phyloP scores from a whole-genome alignment of 2,329 filamentous ascomycete genomes.

The Macroventuria anomochaeta region DNA sequence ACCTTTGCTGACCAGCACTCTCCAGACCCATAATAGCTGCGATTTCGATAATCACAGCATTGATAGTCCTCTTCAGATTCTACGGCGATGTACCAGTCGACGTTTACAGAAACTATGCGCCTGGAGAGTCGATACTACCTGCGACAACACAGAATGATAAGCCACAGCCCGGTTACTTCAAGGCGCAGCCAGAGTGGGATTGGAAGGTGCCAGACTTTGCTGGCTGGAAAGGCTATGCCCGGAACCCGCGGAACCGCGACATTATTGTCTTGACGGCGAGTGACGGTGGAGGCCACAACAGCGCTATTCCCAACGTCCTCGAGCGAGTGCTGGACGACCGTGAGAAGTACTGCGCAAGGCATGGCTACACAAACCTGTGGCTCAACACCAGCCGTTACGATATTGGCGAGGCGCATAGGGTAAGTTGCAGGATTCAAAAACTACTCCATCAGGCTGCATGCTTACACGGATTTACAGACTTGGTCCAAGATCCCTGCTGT shows the following conservation, averaged over 20 bases:
- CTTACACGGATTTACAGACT: slow-evolving; percentile 25
- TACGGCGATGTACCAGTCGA: slow-evolving; percentile 35
- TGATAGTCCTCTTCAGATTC: slow-evolving; percentile 34
- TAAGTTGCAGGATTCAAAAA: slow-evolving; percentile 20
- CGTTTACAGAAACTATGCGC: slow-evolving; percentile 36
- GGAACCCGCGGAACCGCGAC: slow-evolving; percentile 42
- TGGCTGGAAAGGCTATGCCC: slow-evolving; percentile 39
- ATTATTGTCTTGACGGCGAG: slow-evolving; percentile 51
- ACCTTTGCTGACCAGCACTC: neutral
- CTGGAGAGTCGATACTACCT: slow-evolving; percentile 24
- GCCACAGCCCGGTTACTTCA: slow-evolving; percentile 42
- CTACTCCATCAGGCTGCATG: neutral
- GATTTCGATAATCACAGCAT: slow-evolving; percentile 26
- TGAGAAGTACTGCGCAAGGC: slow-evolving; percentile 45
- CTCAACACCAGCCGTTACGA: slow-evolving; percentile 52
- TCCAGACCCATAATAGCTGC: slow-evolving; percentile 31
- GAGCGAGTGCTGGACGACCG: slow-evolving; percentile 45
- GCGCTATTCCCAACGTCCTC: slow-evolving; percentile 48
- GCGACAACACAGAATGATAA: slow-evolving; percentile 28
- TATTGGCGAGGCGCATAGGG: slow-evolving; percentile 45
- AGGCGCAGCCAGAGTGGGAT: slow-evolving; percentile 41
- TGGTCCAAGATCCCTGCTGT: slow-evolving; percentile 53
- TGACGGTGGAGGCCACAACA: slow-evolving; percentile 52
- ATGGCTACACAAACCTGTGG: slow-evolving; percentile 50
- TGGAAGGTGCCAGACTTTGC: slow-evolving; percentile 36